Base-by-base conservation (phyloP, 1,284 basidiomycete species). In the Grifola frondosa region DNA sequence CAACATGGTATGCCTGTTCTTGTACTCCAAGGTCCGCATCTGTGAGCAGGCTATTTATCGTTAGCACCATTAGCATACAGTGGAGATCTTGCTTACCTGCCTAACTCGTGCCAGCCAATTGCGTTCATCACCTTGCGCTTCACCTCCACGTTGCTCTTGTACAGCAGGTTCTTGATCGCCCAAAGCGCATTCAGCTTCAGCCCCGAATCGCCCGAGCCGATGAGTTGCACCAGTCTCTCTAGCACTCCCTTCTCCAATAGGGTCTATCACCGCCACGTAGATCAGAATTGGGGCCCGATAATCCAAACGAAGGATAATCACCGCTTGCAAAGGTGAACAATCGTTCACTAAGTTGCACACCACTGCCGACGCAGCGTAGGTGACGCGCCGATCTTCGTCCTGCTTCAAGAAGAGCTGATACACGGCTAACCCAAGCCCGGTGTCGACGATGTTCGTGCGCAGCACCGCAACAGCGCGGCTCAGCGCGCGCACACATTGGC, bases 261-360 rank as follows among this genome's bases (percentile, higher is more conserved):
- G 6, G 68, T 70, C 82, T 83, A 54, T n/a, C 23, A n/a, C 12
- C n/a, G n/a, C n/a, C n/a, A n/a, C n/a, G n/a, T n/a, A n/a, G n/a
- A n/a, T n/a, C n/a, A n/a, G n/a, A n/a, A n/a, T n/a, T n/a, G n/a
- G n/a, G n/a, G n/a, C n/a, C n/a, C n/a, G 6, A 8, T 30, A 15
- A 17, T 20, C 21, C 9, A 15, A 5, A 15, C 8, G 21, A 12
- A 15, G 17, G 5, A 39, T 3, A 71, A 83, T 56, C 50, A 88
- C 88, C 42, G 71, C 64, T 46, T 82, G 73, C 52, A 95, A 62
- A 5, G 93, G 92, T 12, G 90, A 92, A 61, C 91, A 93, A 46
- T 94, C 88, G 42, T 83, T 84, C 4, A 95, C 77, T 22, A 95
- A 71, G 61, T 96, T 97, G 61, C 88, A 91, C 4, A 95, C 74